Base-by-base conservation (phyloP, 768 basidiomycete genomes). In the Leccinellum rugosiceps region DNA sequence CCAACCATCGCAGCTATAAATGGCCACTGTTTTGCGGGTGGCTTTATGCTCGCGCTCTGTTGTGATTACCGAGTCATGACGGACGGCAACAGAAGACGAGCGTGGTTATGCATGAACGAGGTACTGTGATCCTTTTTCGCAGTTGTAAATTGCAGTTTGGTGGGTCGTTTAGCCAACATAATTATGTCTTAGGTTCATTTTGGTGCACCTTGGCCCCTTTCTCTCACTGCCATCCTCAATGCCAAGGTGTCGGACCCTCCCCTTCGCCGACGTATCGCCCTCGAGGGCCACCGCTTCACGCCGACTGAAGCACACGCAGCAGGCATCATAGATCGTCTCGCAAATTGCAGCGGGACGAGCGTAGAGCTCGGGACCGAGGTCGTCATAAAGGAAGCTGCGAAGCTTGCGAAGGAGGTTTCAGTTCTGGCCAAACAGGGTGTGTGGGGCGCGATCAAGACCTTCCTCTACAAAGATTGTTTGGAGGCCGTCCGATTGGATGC, bases 91-190 rank as follows among this genome's bases (percentile, higher is more conserved):
- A 82, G 80, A 63, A 86, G 86, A 30, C 85, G 86, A 65, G 87
- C 88, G 1, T 94, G 92, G 88, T 73, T 91, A 52, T 91, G 87
- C 69, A 96, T 97, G 94, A 98, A 96, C 67, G 94, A 96, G 77
- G 88, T 90, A 58, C 30, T 3, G 2, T 46, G 41, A 11, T 43
- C 10, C n/a, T 19, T 41, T 41, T 19, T 8, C 5, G 19, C 19
- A 19, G 10, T 19, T 43, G 19, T 43, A 11, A 19, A 43, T 19
- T 43, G 10, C 6, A 38, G 1, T 1, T n/a, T 17, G 38, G 38
- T 38, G 19, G 17, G 26, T 48, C 21, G 13, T n/a, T 41, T 26
- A 52, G 31, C 54, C 32, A 21, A 63, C 48, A 35, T n/a, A 17
- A n/a, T 32, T 7, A 7, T 19, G n/a, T 15, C 57, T 10, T 54